These are phyloP conservation scores for Macrocystidia cucumis DNA, from an alignment of 1,284 basidiomycete species.

Conservation along the genomic window DNA sequence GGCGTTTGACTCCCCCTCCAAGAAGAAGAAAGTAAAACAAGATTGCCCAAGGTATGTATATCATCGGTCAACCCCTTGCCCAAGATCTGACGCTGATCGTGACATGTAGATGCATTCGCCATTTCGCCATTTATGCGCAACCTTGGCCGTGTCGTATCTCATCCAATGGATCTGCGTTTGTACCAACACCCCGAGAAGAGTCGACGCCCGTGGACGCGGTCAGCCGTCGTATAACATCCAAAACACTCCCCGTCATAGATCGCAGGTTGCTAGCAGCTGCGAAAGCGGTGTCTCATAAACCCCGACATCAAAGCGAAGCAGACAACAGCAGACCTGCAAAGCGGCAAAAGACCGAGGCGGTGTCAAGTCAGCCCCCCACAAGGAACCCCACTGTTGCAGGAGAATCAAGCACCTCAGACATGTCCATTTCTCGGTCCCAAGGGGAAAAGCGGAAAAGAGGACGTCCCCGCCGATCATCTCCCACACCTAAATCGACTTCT, in stretches of 20 bases:
- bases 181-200: conserved; percentile 47
- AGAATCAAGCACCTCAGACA: too few relatives aligned
- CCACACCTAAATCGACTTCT: conserved; percentile 14
- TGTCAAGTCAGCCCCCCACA: conserved; percentile 5
- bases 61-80: conserved; percentile 11
- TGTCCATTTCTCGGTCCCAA: too few relatives aligned
- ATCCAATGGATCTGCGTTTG: conserved; percentile 34
- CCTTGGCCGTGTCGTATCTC: conserved; percentile 61
- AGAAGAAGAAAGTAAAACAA: conserved; percentile 51
- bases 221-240: conserved; percentile 38
- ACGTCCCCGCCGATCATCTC: conserved; percentile 25
- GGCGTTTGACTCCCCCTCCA: conserved; percentile 37
- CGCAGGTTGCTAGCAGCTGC: conserved; percentile 42
- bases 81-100: conserved; percentile 3
- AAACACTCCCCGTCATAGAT: conserved; percentile 40
- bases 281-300: conserved; percentile 17
- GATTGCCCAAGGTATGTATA: conserved; percentile 64
- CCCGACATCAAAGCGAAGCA: conserved; percentile 21
- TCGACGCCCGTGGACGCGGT: conserved; percentile 34
- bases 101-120: conserved; percentile 64
- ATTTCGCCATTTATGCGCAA: conserved; percentile 63
- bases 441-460: conserved; percentile 28
- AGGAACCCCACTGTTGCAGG: too few relatives aligned
- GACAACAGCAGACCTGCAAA: conserved; percentile 34
- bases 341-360: conserved; percentile 28